Conservation (phyloP, 108 stramenopile species). For the Conticribra guillardii region DNA sequence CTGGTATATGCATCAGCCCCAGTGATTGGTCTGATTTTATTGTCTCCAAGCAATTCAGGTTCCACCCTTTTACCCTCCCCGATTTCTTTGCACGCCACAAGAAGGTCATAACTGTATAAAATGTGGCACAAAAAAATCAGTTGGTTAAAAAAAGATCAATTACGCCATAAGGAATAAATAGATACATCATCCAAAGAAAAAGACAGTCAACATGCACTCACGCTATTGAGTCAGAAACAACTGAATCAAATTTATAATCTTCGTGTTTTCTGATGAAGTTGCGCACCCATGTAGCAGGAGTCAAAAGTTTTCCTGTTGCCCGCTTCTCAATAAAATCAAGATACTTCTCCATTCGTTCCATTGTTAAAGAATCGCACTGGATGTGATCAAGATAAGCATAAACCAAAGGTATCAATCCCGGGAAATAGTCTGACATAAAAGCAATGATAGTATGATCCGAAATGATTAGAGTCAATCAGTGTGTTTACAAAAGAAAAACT, state of each 20-base stretch:
- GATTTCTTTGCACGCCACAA: slow-evolving; percentile 87
- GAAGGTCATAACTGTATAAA: slow-evolving; percentile 68
- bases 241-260: slow-evolving; percentile 93
- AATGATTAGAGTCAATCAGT: no score
- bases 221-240: slow-evolving; percentile 92
- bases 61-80: slow-evolving; percentile 83
- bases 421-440: slow-evolving; percentile 79
- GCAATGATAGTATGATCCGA: neutral
- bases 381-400: slow-evolving; percentile 98
- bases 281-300: slow-evolving; percentile 96
- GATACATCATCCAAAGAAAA: no score
- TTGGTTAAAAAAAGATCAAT: no score
- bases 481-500: no score
- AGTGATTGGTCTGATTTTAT: slow-evolving; percentile 73
- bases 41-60: slow-evolving; percentile 78
- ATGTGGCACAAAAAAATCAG: neutral
- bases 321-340: slow-evolving; percentile 87
- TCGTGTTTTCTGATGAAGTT: slow-evolving; percentile 91
- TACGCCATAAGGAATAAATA: no score
- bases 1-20: slow-evolving; percentile 82
- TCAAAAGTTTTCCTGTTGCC: slow-evolving; percentile 91
- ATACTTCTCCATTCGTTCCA: slow-evolving; percentile 75
- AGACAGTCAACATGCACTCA: no score
- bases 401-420: slow-evolving; percentile 95
- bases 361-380: slow-evolving; percentile 81